A percentile compares a stretch with the other conserved stretches of the same genome.
These are phyloP conservation scores for Striga asiatica DNA, from an alignment of 257 asterid species.

Conservation along the genomic window DNA sequence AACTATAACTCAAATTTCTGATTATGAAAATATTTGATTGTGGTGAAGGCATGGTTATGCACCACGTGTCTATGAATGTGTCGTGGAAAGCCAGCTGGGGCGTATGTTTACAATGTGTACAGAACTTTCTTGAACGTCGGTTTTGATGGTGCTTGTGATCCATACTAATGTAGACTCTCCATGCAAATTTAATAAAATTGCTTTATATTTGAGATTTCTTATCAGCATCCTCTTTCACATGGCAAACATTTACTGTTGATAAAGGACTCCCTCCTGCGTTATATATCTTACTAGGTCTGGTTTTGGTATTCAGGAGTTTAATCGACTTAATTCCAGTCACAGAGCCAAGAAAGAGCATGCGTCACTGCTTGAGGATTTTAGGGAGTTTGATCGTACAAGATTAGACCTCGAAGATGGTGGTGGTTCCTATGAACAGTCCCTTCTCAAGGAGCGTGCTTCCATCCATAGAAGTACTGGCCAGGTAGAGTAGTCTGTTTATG, in stretches of 20 bases:
- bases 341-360: conserved; percentile 97
- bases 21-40: neutral
- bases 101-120: conserved; percentile 8
- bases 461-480: conserved; percentile 70
- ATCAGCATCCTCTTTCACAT: conserved; percentile 10
- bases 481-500: conserved; percentile 45
- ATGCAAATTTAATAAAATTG: neutral
- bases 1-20: too few species aligned
- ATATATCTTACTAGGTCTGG: too few species aligned
- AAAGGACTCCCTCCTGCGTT: too few species aligned
- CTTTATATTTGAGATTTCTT: neutral
- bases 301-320: conserved; percentile 65
- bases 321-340: conserved; percentile 74
- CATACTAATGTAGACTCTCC: conserved; percentile 3
- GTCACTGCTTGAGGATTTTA: conserved; percentile 86
- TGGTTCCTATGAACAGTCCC: conserved; percentile 75
- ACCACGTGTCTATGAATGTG: neutral
- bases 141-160: neutral
- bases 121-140: neutral
- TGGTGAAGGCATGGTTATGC: neutral
- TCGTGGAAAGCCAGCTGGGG: conserved; percentile 7
- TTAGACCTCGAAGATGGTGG: conserved; percentile 91
- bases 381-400: conserved; percentile 91
- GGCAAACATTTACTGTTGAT: conserved; percentile 4
- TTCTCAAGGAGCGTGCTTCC: conserved; percentile 80